These are phyloP conservation scores for Monosporascus sp. DNA, from an alignment of 2,329 filamentous ascomycete species.

Conservation along the genomic window DNA sequence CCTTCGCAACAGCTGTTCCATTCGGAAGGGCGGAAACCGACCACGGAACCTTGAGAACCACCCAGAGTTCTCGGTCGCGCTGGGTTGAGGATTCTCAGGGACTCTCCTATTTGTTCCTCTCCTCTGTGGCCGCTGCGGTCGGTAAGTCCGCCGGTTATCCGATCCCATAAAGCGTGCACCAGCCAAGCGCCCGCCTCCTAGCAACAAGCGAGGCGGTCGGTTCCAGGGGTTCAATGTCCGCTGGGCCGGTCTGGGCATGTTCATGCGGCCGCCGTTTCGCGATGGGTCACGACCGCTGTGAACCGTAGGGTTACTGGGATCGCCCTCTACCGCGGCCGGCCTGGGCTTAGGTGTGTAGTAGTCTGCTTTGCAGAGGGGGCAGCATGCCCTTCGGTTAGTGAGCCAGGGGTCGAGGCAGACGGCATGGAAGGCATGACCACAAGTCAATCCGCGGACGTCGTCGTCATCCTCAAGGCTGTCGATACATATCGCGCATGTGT, in stretches of 20 bases:
- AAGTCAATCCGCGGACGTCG: conserved; percentile 87
- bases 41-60: conserved; percentile 19
- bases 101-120: conserved; percentile 9
- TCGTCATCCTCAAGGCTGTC: conserved; percentile 93
- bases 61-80: conserved; percentile 7
- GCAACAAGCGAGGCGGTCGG: conserved; percentile 23
- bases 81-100: conserved; percentile 4
- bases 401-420: conserved; percentile 95
- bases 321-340: conserved; percentile 42
- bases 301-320: conserved; percentile 26
- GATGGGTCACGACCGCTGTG: conserved; percentile 22
- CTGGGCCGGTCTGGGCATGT: conserved; percentile 39
- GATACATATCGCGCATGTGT: conserved; percentile 94
- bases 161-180: conserved; percentile 12
- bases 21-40: conserved; percentile 21
- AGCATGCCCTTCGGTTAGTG: conserved; percentile 89
- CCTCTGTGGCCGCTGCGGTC: conserved; percentile 11
- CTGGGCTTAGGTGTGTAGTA: conserved; percentile 94
- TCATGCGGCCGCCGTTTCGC: conserved; percentile 40
- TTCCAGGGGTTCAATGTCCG: conserved; percentile 33
- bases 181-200: conserved; percentile 2
- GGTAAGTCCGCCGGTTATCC: conserved; percentile 9
- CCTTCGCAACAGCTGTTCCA: conserved; percentile 18
- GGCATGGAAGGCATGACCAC: conserved; percentile 97
- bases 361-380: conserved; percentile 95